Evolutionary conservation across 768 basidiomycete genomes (phyloP), one percentile per base, ranked within the genome.

Genomic region (Phylloporus arenicola): DNA sequence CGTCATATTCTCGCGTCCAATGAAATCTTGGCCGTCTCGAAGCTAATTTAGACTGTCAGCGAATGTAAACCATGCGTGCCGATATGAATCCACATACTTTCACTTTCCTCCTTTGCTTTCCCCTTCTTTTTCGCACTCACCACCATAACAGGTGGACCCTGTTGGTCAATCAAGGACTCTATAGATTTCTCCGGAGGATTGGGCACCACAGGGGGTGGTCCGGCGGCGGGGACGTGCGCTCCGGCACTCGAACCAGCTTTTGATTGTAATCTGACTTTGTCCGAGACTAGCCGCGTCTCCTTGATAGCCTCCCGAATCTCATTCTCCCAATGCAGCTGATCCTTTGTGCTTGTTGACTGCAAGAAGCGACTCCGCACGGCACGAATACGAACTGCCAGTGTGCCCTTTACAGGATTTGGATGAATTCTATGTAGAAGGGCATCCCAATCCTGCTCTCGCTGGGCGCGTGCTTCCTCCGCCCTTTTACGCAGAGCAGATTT

Each of bases 1-100:
- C 95, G 49, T 97, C 92, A 49, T 84, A 91, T 44, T 94, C 89
- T 35, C 77, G 68, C 48, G 80, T 89, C 92, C 92, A 98, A 43
- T 81, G 80, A 63, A 92, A 91, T 48, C 84, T 76, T 43, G 82
- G 78, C 16, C 88, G 77, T 46, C 85, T 57, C n/a, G 44, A 60
- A 20, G 43, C 60, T 58, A 30, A 48, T 54, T 52, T 45, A 3
- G 43, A 29, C 24, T 43, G 20, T 63, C 46, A 54, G 45, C 22
- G 24, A 19, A 20, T 41, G 43, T 34, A 19, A 43, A 34, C 6
- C 14, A 24, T 29, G 9, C n/a, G n/a, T 25, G 51, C 19, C 3
- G 11, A 3, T 20, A 47, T n/a, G 6, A 40, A 30, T 40, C 6
- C 34, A 43, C 16, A 20, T 58, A 73, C 70, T 67, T 62, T 70